Conservation (phyloP, 2,329 filamentous ascomycete genomes). For the Pseudonectria buxi region DNA sequence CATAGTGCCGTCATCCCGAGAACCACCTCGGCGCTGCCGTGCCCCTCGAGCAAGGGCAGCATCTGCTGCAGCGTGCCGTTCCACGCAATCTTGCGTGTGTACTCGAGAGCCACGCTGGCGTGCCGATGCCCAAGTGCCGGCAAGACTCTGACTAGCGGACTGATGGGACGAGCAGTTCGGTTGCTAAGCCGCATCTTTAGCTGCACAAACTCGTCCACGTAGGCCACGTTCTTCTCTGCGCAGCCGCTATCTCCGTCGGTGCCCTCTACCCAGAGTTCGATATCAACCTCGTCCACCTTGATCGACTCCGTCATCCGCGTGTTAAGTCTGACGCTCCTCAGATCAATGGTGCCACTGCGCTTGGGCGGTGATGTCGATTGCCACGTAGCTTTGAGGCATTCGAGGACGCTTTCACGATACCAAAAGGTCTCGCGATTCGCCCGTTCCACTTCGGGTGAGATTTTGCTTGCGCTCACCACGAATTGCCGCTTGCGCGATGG, state of each 20-base stretch:
- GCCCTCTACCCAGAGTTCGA: slow-evolving; percentile 51
- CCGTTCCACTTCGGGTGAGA: slow-evolving; percentile 73
- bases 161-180: slow-evolving; percentile 59
- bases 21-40: slow-evolving; percentile 51
- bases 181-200: slow-evolving; percentile 70
- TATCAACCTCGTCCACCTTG: slow-evolving; percentile 70
- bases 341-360: slow-evolving; percentile 63
- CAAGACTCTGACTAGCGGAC: slow-evolving; percentile 67
- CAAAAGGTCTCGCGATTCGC: slow-evolving; percentile 79
- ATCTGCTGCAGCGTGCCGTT: slow-evolving; percentile 76
- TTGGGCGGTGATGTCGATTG: slow-evolving; percentile 43
- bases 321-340: slow-evolving; percentile 67
- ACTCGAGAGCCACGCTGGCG: slow-evolving; percentile 66
- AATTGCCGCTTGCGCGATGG: slow-evolving; percentile 84
- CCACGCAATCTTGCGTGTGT: slow-evolving; percentile 76
- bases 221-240: slow-evolving; percentile 17
- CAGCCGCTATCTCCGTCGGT: slow-evolving; percentile 14
- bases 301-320: slow-evolving; percentile 77
- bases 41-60: slow-evolving; percentile 55
- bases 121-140: slow-evolving; percentile 70
- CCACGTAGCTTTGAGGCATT: slow-evolving; percentile 66
- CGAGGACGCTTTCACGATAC: slow-evolving; percentile 78
- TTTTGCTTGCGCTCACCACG: slow-evolving; percentile 73
- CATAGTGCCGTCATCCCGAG: slow-evolving; percentile 71
- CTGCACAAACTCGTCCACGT: slow-evolving; percentile 53